Percentiles rank a stretch among this genome's conserved stretches.
These are phyloP conservation scores for Syzygium aromaticum DNA, from an alignment of 345 rosid genomes.

Conservation along the genomic window DNA sequence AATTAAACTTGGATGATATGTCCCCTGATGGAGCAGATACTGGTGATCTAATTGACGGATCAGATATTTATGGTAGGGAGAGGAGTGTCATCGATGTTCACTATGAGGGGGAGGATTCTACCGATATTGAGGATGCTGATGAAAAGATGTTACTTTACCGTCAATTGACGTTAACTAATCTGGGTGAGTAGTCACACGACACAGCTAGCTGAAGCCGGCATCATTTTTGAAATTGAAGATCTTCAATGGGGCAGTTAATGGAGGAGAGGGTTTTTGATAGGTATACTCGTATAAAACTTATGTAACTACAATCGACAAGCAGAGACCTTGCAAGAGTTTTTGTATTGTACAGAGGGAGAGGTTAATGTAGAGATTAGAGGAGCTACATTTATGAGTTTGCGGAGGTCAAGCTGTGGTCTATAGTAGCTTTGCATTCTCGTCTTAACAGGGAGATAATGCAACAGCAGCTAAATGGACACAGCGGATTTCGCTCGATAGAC, in stretches of 20 bases:
- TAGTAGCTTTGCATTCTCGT: neutral
- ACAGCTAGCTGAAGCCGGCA: neutral
- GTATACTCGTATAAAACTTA: neutral
- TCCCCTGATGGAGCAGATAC: slow-evolving; percentile 1
- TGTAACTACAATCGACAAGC: neutral
- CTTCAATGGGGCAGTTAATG: neutral
- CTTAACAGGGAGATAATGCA: neutral
- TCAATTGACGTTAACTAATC: slow-evolving; percentile 27
- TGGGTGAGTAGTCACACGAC: slow-evolving; percentile 9
- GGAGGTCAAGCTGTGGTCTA: neutral
- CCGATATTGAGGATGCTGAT: slow-evolving; percentile 26
- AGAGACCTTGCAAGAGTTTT: neutral
- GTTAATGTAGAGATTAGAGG: neutral
- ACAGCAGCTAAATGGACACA: neutral
- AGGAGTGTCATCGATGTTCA: slow-evolving; percentile 22
- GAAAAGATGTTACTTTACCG: slow-evolving; percentile 25
- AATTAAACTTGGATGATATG: slow-evolving; percentile 7
- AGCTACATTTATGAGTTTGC: neutral
- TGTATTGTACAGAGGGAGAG: neutral
- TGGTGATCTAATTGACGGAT: slow-evolving; percentile 6
- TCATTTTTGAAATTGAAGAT: neutral
- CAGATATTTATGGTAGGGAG: slow-evolving; percentile 8
- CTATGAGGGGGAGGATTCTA: slow-evolving; percentile 15
- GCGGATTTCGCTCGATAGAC: neutral
- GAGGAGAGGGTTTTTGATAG: neutral